phyloP scores from a whole-genome alignment of 208 protist species.

The Wallacemonas sp. region DNA sequence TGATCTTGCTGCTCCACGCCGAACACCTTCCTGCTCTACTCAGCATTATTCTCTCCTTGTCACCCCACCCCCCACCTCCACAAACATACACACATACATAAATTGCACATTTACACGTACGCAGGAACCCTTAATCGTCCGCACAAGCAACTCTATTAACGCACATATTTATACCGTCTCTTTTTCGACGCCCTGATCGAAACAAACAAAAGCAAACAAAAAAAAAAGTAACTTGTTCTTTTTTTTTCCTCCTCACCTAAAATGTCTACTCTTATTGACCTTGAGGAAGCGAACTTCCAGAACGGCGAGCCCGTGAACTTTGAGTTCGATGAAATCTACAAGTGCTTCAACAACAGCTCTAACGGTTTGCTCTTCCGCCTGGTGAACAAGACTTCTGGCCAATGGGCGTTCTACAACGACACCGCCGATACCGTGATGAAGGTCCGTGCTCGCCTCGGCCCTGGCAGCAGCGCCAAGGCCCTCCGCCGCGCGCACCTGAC shows the following conservation, averaged over 20 bases:
- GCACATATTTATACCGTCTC: no score
- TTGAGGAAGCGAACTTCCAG: constrained; percentile 20
- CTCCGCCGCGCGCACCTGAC: constrained; percentile 17
- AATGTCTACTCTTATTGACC: constrained; percentile 14
- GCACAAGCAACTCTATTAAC: no score
- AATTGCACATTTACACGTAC: no score
- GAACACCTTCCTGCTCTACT: no score
- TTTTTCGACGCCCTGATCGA: not conserved
- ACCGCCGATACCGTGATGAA: constrained; percentile 39
- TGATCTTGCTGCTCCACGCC: no score
- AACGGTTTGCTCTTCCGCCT: constrained; percentile 67
- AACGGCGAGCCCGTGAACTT: constrained; percentile 17
- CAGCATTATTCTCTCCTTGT: no score
- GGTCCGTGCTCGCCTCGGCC: constrained; percentile 26
- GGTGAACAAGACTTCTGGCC: constrained; percentile 28
- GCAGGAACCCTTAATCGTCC: no score
- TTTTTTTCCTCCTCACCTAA: not conserved
- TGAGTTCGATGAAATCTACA: constrained; percentile 34
- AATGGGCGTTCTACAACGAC: constrained; percentile 70
- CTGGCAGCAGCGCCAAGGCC: constrained; percentile 19
- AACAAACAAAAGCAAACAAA: not conserved
- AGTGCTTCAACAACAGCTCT: constrained; percentile 41
- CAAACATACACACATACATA: no score
- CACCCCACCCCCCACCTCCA: no score
- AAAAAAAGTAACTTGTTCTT: not conserved